Base-by-base conservation (phyloP, 768 basidiomycete species). In the Rossbeevera mucosa region DNA sequence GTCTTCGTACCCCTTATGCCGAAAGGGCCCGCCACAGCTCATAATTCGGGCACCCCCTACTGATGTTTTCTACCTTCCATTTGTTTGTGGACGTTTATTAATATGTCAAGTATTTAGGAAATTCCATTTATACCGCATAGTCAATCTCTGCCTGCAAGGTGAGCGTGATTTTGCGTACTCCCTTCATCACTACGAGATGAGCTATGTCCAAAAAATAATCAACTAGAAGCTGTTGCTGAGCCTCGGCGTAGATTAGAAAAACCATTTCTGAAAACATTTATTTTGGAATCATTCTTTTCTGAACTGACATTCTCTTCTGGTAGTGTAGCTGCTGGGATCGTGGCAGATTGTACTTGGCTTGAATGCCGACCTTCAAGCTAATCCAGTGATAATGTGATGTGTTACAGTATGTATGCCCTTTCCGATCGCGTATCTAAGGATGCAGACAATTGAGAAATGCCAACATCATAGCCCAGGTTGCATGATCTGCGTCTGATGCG, bases 11-110 rank as follows among this genome's bases (percentile, higher is more conserved):
- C 16, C 52, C 68, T 59, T 52, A 71, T 89, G 86, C 84, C 88
- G 88, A 91, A 91, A 87, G 66, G 81, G 88, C 88, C 88, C 88
- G 88, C 84, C 84, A 88, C 83, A 91, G 88, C 88, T 91, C 88
- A 90, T 77, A 41, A 42, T 69, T 81, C 86, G 88, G 88, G 86
- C 87, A 74, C 82, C 86, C 86, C 82, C 72, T 42, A 57, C 86
- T 88, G 86, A 88, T 73, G 4, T 50, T 55, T 60, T 60, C 52
- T 55, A 22, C 14, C 21, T 8, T n/a, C 2, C 1, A 33, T 33
- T 6, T 4, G 1, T 41, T 11, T 24, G 11, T 2, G 29, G 44
- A 13, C 20, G 12, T n/a, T 24, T 24, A 26, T 50, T 63, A 14
- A 54, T 40, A 38, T 4, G 2, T 4, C 22, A 4, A 3, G 6